Base-by-base conservation (phyloP, 805 yeast genomes). In the Yueomyces sinensis region DNA sequence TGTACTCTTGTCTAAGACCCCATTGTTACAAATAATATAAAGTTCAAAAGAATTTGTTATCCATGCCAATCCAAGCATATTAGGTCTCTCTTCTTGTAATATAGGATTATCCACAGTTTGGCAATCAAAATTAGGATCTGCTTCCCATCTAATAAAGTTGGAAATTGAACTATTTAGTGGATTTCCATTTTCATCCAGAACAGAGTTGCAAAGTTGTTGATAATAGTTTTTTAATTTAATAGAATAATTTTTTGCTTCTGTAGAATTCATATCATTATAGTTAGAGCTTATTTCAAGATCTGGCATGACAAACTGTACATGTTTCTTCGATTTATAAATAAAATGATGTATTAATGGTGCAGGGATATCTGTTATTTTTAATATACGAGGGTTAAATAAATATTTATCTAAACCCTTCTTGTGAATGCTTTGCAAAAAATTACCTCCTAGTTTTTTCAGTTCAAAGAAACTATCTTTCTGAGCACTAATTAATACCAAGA, bases 391-490 rank as follows among this genome's bases (percentile, higher is more conserved):
- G 23, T 6, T 4, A n/a, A 19, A 18, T 27, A 31, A 13, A 42
- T 24, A 6, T 7, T 20, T 20, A 7, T 20, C 11, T 11, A 20
- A 20, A 7, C 24, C 24, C 11, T 11, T 20, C 24, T 20, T 20
- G 7, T 7, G 11, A 7, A 20, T 7, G 11, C 24, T 20, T n/a
- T 32, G 36, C 15, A 77, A 54, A 13, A 86, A 67, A 22, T 62
- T 61, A 24, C 65, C 61, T 1, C 82, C 72, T 3, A 75, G 65
- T 23, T 68, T 65, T 40, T 82, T 74, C 67, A 89, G 68, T 36
- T 76, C 78, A 51, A 70, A 83, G 48, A 89, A 89, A 2, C 84
- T 65, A 46, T 81, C 82, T 50, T 79, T 81, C 52, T 76, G 83
- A 2, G 65, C 63, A 42, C 65, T 58, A 5, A 72, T 59, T n/a